Conservation (phyloP, 2,329 filamentous ascomycete genomes). For the Cercospora citrullina region DNA sequence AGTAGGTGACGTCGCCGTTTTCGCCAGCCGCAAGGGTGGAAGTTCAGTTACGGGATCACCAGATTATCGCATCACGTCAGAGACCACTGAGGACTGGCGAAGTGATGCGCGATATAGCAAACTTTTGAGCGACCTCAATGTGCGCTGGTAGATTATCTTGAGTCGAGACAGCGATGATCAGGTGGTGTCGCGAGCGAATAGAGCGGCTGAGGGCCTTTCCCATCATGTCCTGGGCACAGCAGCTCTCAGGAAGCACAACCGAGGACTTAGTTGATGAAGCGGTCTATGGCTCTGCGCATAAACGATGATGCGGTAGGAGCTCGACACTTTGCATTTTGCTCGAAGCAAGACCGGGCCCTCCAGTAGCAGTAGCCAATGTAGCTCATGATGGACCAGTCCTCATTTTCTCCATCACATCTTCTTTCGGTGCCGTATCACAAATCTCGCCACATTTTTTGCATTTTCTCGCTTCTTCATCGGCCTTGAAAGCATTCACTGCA, state of each 20-base stretch:
- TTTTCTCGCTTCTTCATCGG: conserved; percentile 67
- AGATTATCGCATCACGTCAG: neutral
- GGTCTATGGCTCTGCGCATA: neutral
- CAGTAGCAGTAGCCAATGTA: neutral
- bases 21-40: neutral
- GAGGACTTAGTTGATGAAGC: neutral
- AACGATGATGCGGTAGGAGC: neutral
- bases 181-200: neutral
- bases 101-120: neutral
- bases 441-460: conserved; percentile 76
- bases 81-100: neutral
- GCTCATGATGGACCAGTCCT: conserved; percentile 20
- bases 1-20: neutral
- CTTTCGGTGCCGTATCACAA: conserved; percentile 67
- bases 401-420: conserved; percentile 41
- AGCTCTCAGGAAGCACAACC: neutral
- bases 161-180: neutral
- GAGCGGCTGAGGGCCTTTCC: neutral
- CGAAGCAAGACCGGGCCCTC: neutral
- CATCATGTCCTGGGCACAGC: neutral
- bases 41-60: neutral
- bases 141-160: neutral
- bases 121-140: neutral
- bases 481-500: conserved; percentile 80
- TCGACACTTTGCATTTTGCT: neutral